Evolutionary conservation across 2,329 filamentous ascomycete genomes (phyloP).

Genomic region (Clonostachys rhizophaga): DNA sequence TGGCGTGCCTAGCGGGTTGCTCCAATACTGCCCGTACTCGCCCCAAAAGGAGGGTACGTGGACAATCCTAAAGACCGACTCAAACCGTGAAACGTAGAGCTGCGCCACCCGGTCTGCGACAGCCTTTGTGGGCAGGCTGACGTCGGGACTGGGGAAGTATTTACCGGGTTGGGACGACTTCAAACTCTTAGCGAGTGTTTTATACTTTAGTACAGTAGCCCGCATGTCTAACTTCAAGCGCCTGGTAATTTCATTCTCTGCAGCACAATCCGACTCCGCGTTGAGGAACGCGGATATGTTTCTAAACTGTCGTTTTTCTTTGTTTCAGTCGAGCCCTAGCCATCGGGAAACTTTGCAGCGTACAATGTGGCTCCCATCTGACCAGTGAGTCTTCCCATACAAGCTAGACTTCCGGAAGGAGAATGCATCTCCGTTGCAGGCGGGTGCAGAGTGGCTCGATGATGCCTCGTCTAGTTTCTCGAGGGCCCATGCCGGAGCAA

Average conservation of each 20-base stretch:
- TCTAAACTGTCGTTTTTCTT: background rate
- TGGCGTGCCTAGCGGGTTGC: slow-evolving; percentile 14
- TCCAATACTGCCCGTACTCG: slow-evolving; percentile 44
- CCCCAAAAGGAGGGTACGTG: slow-evolving; percentile 46
- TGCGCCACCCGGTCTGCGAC: background rate
- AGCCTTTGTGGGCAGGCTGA: slow-evolving; percentile 13
- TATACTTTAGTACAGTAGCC: slow-evolving; percentile 23
- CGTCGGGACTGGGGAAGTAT: slow-evolving; percentile 7
- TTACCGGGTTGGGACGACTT: slow-evolving; percentile 25
- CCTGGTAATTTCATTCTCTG: slow-evolving; percentile 10
- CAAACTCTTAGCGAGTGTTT: slow-evolving; percentile 18
- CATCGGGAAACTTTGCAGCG: too few relatives aligned
- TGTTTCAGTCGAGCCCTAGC: too few relatives aligned
- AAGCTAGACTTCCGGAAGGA: too few relatives aligned
- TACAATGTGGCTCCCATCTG: too few relatives aligned
- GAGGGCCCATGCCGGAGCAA: too few relatives aligned
- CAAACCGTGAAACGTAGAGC: slow-evolving; percentile 43
- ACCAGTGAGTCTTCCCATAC: too few relatives aligned
- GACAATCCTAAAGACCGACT: slow-evolving; percentile 44
- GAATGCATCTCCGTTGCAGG: too few relatives aligned
- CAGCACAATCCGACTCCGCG: too few relatives aligned
- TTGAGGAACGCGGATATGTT: slow-evolving; percentile 6
- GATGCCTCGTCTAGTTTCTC: too few relatives aligned
- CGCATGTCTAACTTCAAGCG: slow-evolving; percentile 15
- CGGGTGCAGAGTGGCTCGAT: too few relatives aligned